These are phyloP conservation scores for Cucurbita moschata DNA, from an alignment of 306 rosid species.

Conservation along the genomic window DNA sequence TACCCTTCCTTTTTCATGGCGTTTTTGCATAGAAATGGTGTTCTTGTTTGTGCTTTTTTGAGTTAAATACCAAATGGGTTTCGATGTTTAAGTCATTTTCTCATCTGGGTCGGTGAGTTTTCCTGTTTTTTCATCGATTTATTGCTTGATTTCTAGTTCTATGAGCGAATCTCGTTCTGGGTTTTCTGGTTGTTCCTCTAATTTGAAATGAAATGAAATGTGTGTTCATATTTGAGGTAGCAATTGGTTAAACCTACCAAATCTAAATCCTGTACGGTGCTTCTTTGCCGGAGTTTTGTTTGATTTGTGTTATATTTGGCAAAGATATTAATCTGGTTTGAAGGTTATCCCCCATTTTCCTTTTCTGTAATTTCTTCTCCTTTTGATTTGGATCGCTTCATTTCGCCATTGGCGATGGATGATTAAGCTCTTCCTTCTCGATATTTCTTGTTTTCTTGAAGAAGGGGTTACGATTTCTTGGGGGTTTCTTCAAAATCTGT, in stretches of 20 bases:
- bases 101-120: conserved; percentile 27
- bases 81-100: conserved; percentile 7
- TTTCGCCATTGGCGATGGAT: background rate
- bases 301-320: conserved; percentile 19
- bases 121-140: conserved; percentile 1
- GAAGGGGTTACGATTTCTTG: background rate
- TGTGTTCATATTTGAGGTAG: conserved; percentile 4
- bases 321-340: conserved; percentile 13
- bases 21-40: background rate
- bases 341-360: background rate
- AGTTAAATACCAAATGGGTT: conserved; percentile 12
- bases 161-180: conserved; percentile 11
- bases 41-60: conserved; percentile 10
- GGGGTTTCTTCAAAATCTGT: background rate
- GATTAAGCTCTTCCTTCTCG: background rate
- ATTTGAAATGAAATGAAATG: background rate
- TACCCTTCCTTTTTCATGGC: background rate
- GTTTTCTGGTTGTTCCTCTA: background rate
- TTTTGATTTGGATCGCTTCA: background rate
- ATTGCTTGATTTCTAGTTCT: conserved; percentile 8
- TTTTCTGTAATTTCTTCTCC: background rate
- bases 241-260: conserved; percentile 12
- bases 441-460: conserved; percentile 8
- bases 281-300: conserved; percentile 9
- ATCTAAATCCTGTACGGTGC: conserved; percentile 19